These are phyloP conservation scores for Auricularia sp. DNA, from an alignment of 768 basidiomycete species.

Conservation along the genomic window DNA sequence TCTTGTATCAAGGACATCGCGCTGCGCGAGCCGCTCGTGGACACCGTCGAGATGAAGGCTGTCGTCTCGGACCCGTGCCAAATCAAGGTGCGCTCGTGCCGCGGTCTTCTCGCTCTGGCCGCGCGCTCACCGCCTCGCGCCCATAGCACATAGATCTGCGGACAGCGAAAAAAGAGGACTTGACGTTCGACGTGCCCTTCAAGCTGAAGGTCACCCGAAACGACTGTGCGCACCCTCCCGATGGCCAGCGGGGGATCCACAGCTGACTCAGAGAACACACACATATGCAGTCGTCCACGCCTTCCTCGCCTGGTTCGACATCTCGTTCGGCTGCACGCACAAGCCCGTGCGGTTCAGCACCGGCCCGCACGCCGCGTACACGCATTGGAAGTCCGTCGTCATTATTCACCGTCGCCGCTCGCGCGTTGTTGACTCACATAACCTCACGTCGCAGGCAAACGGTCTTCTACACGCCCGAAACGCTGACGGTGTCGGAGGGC, in stretches of 20 bases:
- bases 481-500: conserved; percentile 56
- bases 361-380: conserved; percentile 93
- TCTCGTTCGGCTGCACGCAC: conserved; percentile 90
- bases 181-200: conserved; percentile 77
- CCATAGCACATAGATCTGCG: conserved; percentile 75
- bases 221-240: conserved; percentile 58
- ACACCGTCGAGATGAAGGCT: conserved; percentile 94
- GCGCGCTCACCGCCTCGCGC: too few species aligned
- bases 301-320: conserved; percentile 99
- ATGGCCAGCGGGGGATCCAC: background rate
- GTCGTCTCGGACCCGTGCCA: conserved; percentile 88
- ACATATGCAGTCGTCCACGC: conserved; percentile 72
- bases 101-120: background rate
- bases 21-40: conserved; percentile 88
- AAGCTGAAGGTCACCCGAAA: conserved; percentile 71
- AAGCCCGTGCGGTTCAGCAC: conserved; percentile 94
- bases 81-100: conserved; percentile 53
- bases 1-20: conserved; percentile 99
- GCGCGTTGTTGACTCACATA: background rate
- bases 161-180: conserved; percentile 91
- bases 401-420: background rate
- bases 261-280: background rate
- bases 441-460: conserved; percentile 56
- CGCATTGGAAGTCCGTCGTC: conserved; percentile 82
- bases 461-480: conserved; percentile 90